These are phyloP conservation scores for Saccharomyces pastorianus DNA, from an alignment of 1,139 yeast genomes.

Conservation along the genomic window DNA sequence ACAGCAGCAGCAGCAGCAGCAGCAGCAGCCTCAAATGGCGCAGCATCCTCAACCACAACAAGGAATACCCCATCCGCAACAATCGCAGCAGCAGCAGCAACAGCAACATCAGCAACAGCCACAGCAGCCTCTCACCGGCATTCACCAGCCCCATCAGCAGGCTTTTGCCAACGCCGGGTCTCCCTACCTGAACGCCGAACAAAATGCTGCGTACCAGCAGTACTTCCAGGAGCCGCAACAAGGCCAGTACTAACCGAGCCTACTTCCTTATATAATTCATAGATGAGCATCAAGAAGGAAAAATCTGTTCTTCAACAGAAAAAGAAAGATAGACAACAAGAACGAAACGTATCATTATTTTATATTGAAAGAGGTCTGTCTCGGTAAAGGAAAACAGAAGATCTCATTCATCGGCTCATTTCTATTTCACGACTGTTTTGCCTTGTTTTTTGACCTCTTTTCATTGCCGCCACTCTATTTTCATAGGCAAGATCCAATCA, in stretches of 20 bases:
- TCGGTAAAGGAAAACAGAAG: neutral
- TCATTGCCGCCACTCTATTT: neutral
- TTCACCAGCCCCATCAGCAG: slow-evolving; percentile 4
- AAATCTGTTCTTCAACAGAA: neutral
- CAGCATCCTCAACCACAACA: slow-evolving; percentile 16
- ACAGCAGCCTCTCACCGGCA: slow-evolving; percentile 13
- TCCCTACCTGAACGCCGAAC: slow-evolving; percentile 43
- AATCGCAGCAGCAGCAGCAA: slow-evolving; percentile 6
- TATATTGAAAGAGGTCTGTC: neutral
- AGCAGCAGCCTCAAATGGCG: slow-evolving; percentile 8
- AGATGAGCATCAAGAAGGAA: neutral
- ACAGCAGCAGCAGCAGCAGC: slow-evolving; percentile 12
- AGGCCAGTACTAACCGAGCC: slow-evolving; percentile 31
- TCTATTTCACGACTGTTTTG: neutral
- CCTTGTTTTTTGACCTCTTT: neutral
- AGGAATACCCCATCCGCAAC: slow-evolving; percentile 6
- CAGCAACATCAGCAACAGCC: slow-evolving; percentile 9
- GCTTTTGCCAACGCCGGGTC: slow-evolving; percentile 25
- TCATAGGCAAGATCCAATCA: neutral
- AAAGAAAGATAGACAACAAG: neutral
- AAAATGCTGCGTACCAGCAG: slow-evolving; percentile 49
- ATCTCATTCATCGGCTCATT: neutral
- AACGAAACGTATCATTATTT: neutral
- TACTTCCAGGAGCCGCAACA: slow-evolving; percentile 48
- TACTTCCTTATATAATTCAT: neutral